A percentile compares a stretch with the other conserved stretches of the same genome.
Evolutionary conservation across 202 grass and related monocot species (phyloP).

Genomic region (Panicum virgatum): DNA sequence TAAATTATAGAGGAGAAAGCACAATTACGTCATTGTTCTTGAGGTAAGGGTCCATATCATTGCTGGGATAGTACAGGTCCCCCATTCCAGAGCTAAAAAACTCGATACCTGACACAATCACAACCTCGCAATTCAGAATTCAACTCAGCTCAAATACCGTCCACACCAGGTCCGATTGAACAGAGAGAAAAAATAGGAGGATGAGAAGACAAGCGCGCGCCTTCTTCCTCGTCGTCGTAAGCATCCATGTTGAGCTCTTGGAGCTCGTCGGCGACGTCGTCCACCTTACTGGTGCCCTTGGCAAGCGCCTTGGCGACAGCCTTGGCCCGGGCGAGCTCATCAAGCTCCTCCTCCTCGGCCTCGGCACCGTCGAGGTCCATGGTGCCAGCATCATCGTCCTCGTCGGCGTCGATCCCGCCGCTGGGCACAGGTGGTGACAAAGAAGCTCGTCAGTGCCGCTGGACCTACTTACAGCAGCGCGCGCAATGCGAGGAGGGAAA

Average conservation of each 20-base stretch:
- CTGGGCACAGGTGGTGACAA: neutral
- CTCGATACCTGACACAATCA: slow-evolving; percentile 48
- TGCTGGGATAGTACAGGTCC: slow-evolving; percentile 73
- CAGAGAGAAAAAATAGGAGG: neutral
- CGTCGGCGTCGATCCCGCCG: slow-evolving; percentile 49
- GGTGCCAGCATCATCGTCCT: slow-evolving; percentile 37
- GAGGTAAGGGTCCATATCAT: slow-evolving; percentile 76
- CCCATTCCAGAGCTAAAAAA: slow-evolving; percentile 59
- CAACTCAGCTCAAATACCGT: neutral
- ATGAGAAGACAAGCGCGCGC: neutral
- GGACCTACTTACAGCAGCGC: neutral
- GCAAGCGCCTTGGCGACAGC: slow-evolving; percentile 68
- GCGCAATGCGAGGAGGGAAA: neutral
- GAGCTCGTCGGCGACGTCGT: slow-evolving; percentile 55
- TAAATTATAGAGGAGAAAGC: neutral
- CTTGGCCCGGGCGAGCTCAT: slow-evolving; percentile 61
- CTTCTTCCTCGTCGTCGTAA: slow-evolving; percentile 92
- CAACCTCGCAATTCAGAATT: neutral
- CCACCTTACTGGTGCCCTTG: slow-evolving; percentile 38
- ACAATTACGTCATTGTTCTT: slow-evolving; percentile 51
- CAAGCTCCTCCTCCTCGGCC: slow-evolving; percentile 32
- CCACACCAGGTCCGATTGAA: neutral
- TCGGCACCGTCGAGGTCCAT: slow-evolving; percentile 67
- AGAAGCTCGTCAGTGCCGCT: neutral
- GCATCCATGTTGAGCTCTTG: slow-evolving; percentile 87